Conservation (phyloP, 2,329 filamentous ascomycete genomes). For the Coniosporium tulheliwenetii region DNA sequence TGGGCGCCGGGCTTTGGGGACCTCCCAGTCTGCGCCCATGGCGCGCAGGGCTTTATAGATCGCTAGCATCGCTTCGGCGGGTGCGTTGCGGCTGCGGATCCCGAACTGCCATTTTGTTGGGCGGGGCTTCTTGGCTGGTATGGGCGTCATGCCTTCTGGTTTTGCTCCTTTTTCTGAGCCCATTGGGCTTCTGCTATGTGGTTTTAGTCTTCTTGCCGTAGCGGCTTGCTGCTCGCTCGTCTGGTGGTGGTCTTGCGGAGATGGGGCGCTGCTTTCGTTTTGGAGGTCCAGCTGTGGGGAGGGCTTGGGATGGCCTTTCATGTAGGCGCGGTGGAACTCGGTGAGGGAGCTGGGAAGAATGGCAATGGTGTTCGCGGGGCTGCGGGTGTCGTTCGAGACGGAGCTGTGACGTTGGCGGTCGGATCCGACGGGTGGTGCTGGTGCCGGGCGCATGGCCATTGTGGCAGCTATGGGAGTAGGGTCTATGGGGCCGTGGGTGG, state of each 20-base stretch:
- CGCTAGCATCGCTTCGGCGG: conserved; percentile 84
- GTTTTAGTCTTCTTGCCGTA: conserved; percentile 66
- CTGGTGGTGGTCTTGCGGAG: conserved; percentile 18
- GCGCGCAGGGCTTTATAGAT: conserved; percentile 86
- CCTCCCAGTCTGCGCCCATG: conserved; percentile 78
- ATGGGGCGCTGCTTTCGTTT: conserved; percentile 25
- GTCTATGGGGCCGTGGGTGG: conserved; percentile 24
- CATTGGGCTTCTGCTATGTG: conserved; percentile 59
- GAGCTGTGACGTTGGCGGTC: conserved; percentile 28
- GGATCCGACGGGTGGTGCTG: conserved; percentile 15
- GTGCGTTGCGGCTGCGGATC: conserved; percentile 84
- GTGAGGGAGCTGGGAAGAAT: conserved; percentile 85
- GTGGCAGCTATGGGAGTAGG: conserved; percentile 5
- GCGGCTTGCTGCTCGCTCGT: conserved; percentile 62
- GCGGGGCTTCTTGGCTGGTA: conserved; percentile 54
- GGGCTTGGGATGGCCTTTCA: conserved; percentile 46
- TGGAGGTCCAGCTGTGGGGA: conserved; percentile 31
- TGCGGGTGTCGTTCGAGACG: conserved; percentile 22
- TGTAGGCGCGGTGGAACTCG: conserved; percentile 78
- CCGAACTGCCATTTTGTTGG: conserved; percentile 96
- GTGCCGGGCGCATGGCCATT: conserved; percentile 16
- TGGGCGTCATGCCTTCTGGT: conserved; percentile 37
- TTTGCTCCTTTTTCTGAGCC: conserved; percentile 44
- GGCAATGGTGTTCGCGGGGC: conserved; percentile 60
- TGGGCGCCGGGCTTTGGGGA: conserved; percentile 24